Base-by-base conservation (phyloP, 495 filamentous ascomycete genomes). In the Hamigera avellanea region DNA sequence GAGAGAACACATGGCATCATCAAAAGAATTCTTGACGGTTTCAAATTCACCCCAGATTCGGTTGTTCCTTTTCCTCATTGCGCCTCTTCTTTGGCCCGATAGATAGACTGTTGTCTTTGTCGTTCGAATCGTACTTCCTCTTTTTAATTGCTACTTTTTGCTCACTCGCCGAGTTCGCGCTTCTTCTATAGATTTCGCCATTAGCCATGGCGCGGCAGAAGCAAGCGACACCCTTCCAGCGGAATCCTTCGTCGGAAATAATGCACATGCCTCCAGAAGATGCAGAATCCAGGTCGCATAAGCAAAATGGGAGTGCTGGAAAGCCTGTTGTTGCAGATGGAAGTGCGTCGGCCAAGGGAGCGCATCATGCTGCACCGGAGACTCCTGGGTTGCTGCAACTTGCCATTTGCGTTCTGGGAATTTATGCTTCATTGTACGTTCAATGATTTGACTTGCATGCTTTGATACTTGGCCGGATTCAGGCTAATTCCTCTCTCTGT, bases 371-470 rank as follows among this genome's bases (percentile, higher is more conserved):
- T 17, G 46, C 47, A 18, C 47, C 54, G 26, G 62, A 61, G 36
- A 65, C 48, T 48, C 62, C 73, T 8, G 73, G 74, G 6, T 36
- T 83, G 29, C 58, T 76, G 53, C 80, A 93, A 51, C 76, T 98
- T 33, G 56, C 84, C 30, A 74, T 93, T 39, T 93, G 87, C 49
- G 83, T 95, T 15, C 80, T 79, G 14, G 91, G 91, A 33, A 98
- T 98, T 43, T 98, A 96, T 53, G 83, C 76, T 25, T 89, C 86
- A 28, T 98, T 98, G 91, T 95, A 75, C 50, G 81, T 63, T 30
- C 19, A 19, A 28, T n/a, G 18, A 26, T 21, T 30, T 23, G 21
- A 7, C 26, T 8, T 25, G n/a, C 19, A n/a, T 36, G 13, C 15
- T 33, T 12, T 28, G 36, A 4, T 13, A 15, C 14, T 30, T n/a